Percentiles rank a stretch among this genome's conserved stretches.
phyloP scores from a whole-genome alignment of 2,329 filamentous ascomycete species.

The Harringtonia lauricola region DNA sequence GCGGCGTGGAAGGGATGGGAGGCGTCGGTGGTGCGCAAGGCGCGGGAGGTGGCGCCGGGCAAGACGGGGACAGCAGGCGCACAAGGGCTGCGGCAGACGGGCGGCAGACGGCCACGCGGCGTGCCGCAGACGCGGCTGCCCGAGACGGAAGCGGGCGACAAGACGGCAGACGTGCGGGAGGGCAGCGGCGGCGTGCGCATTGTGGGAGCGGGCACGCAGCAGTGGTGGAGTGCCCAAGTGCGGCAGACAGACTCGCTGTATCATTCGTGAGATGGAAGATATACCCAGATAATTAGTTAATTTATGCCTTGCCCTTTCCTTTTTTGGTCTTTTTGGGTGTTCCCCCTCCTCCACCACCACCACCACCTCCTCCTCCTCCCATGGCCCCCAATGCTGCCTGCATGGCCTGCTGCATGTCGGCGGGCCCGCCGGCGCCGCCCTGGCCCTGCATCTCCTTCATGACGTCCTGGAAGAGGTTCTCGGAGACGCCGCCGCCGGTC shows the following conservation, averaged over 20 bases:
- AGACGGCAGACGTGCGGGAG: background rate
- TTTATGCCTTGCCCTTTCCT: slow-evolving; percentile 17
- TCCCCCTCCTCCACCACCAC: slow-evolving; percentile 15
- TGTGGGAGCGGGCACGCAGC: slow-evolving; percentile 28
- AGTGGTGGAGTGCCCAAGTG: slow-evolving; percentile 45
- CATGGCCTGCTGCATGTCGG: slow-evolving; percentile 9
- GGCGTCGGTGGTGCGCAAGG: slow-evolving; percentile 42
- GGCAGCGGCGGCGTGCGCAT: slow-evolving; percentile 33
- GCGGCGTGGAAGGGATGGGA: slow-evolving; percentile 51
- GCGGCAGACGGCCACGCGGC: slow-evolving; percentile 26
- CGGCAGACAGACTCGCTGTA: slow-evolving; percentile 11
- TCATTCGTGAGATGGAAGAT: background rate
- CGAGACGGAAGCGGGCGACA: background rate
- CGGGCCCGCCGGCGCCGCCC: slow-evolving; percentile 18
- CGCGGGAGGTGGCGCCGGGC: slow-evolving; percentile 20
- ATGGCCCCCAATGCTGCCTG: background rate
- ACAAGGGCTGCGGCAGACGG: too few species aligned
- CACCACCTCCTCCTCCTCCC: slow-evolving; percentile 19
- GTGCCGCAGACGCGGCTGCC: slow-evolving; percentile 41
- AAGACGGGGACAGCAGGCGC: slow-evolving; percentile 7
- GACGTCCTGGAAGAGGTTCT: slow-evolving; percentile 93
- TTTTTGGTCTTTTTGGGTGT: slow-evolving; percentile 14
- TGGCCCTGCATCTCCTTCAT: slow-evolving; percentile 75
- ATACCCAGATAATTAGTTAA: background rate
- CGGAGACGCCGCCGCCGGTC: slow-evolving; percentile 84